Evolutionary conservation across 768 basidiomycete species (phyloP).

Genomic region (Leccinum subgranulosum): DNA sequence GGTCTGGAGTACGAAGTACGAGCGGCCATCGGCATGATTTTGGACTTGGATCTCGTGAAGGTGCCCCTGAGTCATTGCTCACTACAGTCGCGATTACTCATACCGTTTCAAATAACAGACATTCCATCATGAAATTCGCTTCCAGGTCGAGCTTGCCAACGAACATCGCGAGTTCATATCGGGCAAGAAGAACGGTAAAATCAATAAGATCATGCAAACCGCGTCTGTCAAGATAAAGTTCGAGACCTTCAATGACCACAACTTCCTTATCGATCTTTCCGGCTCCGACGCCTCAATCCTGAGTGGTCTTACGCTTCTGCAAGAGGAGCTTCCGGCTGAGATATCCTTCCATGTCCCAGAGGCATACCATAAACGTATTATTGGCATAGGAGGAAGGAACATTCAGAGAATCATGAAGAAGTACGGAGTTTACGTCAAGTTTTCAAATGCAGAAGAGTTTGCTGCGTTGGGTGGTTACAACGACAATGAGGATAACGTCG

Average conservation of each 20-base stretch:
- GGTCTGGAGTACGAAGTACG: slow-evolving; percentile 91
- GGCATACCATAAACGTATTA: slow-evolving; percentile 97
- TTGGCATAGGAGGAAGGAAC: slow-evolving; percentile 95
- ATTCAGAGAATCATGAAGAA: slow-evolving; percentile 99
- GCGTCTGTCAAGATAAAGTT: slow-evolving; percentile 98
- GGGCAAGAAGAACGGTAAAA: slow-evolving; percentile 99
- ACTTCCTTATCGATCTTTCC: slow-evolving; percentile 90
- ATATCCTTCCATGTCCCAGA: slow-evolving; percentile 99
- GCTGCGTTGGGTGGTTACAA: slow-evolving; percentile 91
- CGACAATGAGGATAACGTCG: slow-evolving; percentile 98
- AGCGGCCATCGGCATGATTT: slow-evolving; percentile 76
- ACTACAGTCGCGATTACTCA: neutral
- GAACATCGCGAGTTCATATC: slow-evolving; percentile 99
- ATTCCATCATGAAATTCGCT: slow-evolving; percentile 96
- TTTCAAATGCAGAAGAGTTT: slow-evolving; percentile 97
- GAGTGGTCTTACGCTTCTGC: slow-evolving; percentile 82
- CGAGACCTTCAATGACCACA: slow-evolving; percentile 95
- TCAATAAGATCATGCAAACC: slow-evolving; percentile 99
- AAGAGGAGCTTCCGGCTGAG: slow-evolving; percentile 98
- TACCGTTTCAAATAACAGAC: slow-evolving; percentile 41
- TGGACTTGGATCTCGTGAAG: slow-evolving; percentile 92
- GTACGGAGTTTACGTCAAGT: slow-evolving; percentile 99
- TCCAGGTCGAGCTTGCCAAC: slow-evolving; percentile 96
- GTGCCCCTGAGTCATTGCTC: slow-evolving; percentile 36
- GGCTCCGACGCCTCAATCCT: slow-evolving; percentile 83